phyloP scores from a whole-genome alignment of 176 grass and related monocot species.

The Triticum urartu region DNA sequence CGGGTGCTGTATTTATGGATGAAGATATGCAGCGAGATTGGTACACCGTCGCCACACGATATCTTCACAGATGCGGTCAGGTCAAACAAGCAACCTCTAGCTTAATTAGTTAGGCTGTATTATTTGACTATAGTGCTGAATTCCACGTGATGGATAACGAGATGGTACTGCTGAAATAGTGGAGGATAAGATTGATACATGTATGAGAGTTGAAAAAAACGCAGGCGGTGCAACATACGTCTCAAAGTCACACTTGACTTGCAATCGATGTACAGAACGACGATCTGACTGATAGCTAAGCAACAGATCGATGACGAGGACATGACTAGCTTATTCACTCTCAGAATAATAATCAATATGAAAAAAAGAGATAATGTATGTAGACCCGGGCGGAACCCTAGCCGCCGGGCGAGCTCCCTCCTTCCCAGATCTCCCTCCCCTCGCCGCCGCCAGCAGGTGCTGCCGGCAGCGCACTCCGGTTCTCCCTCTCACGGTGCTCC shows the following conservation, averaged over 20 bases:
- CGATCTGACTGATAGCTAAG: not conserved
- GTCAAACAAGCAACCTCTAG: slow-evolving; percentile 4
- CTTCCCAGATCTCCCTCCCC: too few species aligned
- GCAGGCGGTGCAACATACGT: not conserved
- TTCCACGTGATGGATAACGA: not conserved
- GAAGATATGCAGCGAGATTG: not conserved
- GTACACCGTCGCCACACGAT: not conserved
- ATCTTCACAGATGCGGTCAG: not conserved
- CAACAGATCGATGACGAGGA: not conserved
- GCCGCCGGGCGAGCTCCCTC: too few species aligned
- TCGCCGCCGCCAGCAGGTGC: too few species aligned
- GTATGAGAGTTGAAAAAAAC: not conserved
- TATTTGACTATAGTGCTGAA: not conserved
- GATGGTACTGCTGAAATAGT: not conserved
- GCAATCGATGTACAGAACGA: not conserved
- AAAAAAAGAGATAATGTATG: not conserved
- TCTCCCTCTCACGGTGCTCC: too few species aligned
- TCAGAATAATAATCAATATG: not conserved
- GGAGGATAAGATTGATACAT: not conserved
- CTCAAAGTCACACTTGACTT: not conserved
- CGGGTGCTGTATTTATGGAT: not conserved
- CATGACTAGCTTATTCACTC: not conserved
- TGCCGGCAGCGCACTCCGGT: too few species aligned
- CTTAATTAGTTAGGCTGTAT: not conserved
- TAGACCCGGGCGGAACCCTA: too few species aligned